phyloP scores from a whole-genome alignment of 495 filamentous ascomycete genomes.

The Astrothelium subdiscretum region DNA sequence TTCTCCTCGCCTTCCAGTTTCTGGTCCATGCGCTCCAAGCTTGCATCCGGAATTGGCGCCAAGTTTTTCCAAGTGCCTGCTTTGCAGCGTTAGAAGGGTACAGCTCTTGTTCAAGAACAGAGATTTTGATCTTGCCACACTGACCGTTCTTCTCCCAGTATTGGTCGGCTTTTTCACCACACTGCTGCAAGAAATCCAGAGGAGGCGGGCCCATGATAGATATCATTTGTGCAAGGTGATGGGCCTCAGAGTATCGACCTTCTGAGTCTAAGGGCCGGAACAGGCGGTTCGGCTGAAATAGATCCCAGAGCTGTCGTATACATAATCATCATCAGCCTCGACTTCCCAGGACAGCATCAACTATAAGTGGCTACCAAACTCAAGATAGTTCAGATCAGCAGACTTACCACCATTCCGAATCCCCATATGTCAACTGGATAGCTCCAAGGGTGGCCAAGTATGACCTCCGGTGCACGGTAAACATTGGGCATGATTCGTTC shows the following conservation, averaged over 20 bases:
- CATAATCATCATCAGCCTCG: background rate
- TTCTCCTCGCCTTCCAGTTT: constrained; percentile 19
- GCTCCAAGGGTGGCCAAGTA: constrained; percentile 33
- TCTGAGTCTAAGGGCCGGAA: constrained; percentile 12
- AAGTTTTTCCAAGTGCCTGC: background rate
- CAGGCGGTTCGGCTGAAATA: constrained; percentile 21
- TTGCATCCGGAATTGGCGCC: constrained; percentile 12
- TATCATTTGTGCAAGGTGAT: constrained; percentile 29
- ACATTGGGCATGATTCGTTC: constrained; percentile 21
- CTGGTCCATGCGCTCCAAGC: constrained; percentile 11
- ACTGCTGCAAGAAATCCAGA: constrained; percentile 14
- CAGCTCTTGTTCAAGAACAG: background rate
- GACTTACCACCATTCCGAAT: constrained; percentile 38
- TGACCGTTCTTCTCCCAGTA: constrained; percentile 9
- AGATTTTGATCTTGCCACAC: background rate
- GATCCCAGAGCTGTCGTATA: constrained; percentile 22
- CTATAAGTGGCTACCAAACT: too few species aligned
- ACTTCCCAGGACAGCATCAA: too few species aligned
- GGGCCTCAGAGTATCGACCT: constrained; percentile 11
- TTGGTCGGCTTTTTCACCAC: background rate
- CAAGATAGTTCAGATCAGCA: too few species aligned
- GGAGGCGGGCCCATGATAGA: constrained; percentile 26
- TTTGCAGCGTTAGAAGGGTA: background rate
- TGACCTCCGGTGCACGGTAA: constrained; percentile 39
- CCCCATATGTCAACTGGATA: constrained; percentile 42